phyloP scores from a whole-genome alignment of 2,329 filamentous ascomycete genomes.

The Pseudogymnoascus sp. region DNA sequence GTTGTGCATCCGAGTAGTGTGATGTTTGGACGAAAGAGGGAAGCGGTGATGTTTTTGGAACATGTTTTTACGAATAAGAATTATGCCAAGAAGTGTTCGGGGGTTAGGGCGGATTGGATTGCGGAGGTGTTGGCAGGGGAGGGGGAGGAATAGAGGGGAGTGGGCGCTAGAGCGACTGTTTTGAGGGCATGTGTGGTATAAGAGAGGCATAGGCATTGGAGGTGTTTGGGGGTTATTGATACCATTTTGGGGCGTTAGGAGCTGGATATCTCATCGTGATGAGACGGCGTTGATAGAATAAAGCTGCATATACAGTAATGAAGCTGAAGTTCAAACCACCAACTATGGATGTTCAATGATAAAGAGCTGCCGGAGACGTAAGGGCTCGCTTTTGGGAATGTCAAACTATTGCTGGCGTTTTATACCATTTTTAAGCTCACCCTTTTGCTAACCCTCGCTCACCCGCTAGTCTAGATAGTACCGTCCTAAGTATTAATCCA shows the following conservation, averaged over 20 bases:
- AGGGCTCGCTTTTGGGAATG: no score
- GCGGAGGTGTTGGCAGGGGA: slow-evolving; percentile 19
- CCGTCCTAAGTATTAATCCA: no score
- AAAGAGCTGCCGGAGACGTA: background rate
- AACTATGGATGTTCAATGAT: background rate
- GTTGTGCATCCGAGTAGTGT: slow-evolving; percentile 58
- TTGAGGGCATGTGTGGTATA: background rate
- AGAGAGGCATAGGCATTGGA: background rate
- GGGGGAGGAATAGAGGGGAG: background rate
- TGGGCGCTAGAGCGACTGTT: background rate
- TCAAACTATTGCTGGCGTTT: no score
- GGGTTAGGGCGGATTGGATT: slow-evolving; percentile 54
- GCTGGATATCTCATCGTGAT: background rate
- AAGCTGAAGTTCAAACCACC: background rate
- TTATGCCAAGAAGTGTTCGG: slow-evolving; percentile 60
- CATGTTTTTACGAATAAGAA: slow-evolving; percentile 61
- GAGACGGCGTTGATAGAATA: background rate
- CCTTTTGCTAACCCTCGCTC: no score
- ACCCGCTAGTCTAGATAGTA: no score
- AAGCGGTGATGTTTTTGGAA: slow-evolving; percentile 63
- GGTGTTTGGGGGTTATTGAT: background rate
- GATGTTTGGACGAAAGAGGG: slow-evolving; percentile 54
- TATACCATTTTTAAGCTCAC: no score
- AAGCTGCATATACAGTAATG: background rate
- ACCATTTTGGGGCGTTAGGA: background rate